phyloP scores from a whole-genome alignment of 306 rosid genomes.

The Pterocarpus macrocarpus region DNA sequence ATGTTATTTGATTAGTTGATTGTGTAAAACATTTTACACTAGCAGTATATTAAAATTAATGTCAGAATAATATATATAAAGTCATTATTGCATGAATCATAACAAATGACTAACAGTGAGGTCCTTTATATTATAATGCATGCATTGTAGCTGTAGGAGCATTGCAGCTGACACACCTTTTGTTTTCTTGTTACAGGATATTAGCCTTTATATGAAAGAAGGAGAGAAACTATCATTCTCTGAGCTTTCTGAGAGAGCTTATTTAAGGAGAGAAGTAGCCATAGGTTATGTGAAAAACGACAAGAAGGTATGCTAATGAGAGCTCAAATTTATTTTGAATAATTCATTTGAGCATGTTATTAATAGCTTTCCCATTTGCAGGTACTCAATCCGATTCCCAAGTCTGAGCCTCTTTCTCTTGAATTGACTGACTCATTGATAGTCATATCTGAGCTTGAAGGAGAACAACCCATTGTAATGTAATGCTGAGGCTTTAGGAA shows the following conservation, averaged over 20 bases:
- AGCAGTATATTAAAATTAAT: too few relatives aligned
- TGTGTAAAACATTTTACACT: not conserved
- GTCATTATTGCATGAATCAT: not conserved
- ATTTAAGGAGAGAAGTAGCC: constrained; percentile 89
- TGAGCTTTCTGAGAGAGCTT: constrained; percentile 88
- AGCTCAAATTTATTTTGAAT: constrained; percentile 36
- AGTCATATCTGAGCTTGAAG: constrained; percentile 95
- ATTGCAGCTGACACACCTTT: too few relatives aligned
- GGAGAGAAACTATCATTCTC: constrained; percentile 89
- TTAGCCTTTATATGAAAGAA: constrained; percentile 82
- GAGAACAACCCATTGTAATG: constrained; percentile 73
- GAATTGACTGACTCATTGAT: constrained; percentile 80
- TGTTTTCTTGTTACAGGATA: constrained; percentile 55
- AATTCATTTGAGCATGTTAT: constrained; percentile 31
- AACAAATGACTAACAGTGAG: not conserved
- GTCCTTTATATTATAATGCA: not conserved
- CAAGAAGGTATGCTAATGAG: constrained; percentile 63
- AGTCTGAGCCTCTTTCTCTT: constrained; percentile 84
- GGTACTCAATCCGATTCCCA: constrained; percentile 89
- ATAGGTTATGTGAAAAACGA: constrained; percentile 90
- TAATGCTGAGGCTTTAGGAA: constrained; percentile 28
- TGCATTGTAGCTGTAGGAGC: not conserved
- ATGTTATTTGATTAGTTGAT: too few relatives aligned
- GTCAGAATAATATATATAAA: not conserved
- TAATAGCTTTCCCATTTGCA: constrained; percentile 55